Evolutionary conservation across 305 asterid species (phyloP).

Genomic region (Fraxinus ornus): DNA sequence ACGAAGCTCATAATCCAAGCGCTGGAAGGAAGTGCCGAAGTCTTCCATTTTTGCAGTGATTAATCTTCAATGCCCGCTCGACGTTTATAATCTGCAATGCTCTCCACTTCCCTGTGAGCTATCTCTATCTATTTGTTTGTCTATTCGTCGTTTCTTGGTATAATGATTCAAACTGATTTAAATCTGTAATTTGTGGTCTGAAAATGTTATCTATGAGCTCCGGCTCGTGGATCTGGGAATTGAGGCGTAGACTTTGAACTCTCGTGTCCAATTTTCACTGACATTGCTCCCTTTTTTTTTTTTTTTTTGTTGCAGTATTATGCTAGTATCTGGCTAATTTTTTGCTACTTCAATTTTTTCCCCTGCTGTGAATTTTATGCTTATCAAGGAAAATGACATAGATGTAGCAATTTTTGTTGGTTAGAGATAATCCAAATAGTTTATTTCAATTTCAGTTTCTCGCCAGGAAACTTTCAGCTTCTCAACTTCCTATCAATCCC

Average conservation of each 20-base stretch:
- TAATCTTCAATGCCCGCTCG: background rate
- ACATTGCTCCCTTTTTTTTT: background rate
- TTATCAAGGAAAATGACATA: background rate
- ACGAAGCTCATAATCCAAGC: background rate
- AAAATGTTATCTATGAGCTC: background rate
- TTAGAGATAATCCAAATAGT: background rate
- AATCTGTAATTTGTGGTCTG: conserved; percentile 1
- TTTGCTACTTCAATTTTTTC: background rate
- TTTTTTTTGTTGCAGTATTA: background rate
- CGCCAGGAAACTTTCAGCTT: conserved; percentile 56
- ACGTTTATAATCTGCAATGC: conserved; percentile 28
- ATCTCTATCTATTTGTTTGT: background rate
- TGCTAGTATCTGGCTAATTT: background rate
- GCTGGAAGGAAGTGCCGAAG: background rate
- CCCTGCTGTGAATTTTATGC: background rate
- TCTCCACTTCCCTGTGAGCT: conserved; percentile 45
- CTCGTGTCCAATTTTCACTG: conserved; percentile 4
- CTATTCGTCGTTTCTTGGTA: background rate
- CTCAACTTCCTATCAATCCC: conserved; percentile 33
- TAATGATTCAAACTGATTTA: background rate
- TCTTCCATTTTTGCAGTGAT: background rate
- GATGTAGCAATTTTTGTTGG: background rate
- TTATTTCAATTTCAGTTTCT: background rate
- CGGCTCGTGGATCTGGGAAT: background rate
- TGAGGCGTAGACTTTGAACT: conserved; percentile 8